Evolutionary conservation across 257 asterid species (phyloP).

Genomic region (Capsicum chinense): DNA sequence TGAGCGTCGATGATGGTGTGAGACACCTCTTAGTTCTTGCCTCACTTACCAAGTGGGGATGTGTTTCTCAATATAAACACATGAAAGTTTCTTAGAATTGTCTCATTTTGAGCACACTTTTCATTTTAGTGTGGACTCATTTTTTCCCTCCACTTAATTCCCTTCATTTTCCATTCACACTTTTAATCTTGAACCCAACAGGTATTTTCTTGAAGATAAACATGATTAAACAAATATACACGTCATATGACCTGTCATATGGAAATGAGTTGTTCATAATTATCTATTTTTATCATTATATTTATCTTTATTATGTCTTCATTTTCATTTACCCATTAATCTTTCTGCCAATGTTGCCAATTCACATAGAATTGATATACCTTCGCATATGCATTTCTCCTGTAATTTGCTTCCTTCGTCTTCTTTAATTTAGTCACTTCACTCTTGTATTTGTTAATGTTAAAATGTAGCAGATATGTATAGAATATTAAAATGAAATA

Average conservation of each 20-base stretch:
- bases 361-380: neutral
- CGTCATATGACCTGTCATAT: neutral
- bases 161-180: too few species aligned
- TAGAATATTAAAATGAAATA: neutral
- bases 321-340: neutral
- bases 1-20: too few species aligned
- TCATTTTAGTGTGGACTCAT: too few species aligned
- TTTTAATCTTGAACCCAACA: too few species aligned
- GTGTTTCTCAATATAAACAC: too few species aligned
- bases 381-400: neutral
- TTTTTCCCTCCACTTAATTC: too few species aligned
- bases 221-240: neutral
- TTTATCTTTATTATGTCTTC: neutral
- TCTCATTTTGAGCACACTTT: too few species aligned
- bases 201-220: neutral
- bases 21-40: too few species aligned
- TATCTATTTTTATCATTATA: neutral
- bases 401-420: neutral
- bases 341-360: neutral
- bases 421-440: neutral
- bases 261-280: neutral
- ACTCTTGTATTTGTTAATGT: neutral
- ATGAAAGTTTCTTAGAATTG: too few species aligned
- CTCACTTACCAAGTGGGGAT: too few species aligned
- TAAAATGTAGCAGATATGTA: neutral